A percentile compares a stretch with the other conserved stretches of the same genome.
Evolutionary conservation across 2,329 filamentous ascomycete species (phyloP).

Genomic region (Colletotrichum sp.): DNA sequence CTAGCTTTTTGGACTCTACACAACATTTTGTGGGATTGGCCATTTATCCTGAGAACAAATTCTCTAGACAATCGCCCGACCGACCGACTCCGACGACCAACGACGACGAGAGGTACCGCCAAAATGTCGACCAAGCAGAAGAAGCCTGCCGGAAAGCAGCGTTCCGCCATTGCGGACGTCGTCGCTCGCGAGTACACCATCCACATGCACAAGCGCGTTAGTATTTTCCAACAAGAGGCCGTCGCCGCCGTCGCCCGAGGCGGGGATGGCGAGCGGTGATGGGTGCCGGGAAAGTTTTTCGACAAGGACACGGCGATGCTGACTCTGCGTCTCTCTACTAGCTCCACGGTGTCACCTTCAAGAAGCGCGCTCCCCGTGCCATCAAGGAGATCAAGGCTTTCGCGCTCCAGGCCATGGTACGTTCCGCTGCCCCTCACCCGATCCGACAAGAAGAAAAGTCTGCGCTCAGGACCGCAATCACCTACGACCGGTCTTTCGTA

Average conservation of each 20-base stretch:
- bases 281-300: neutral
- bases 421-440: constrained; percentile 37
- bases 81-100: constrained; percentile 22
- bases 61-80: constrained; percentile 19
- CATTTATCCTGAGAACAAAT: constrained; percentile 11
- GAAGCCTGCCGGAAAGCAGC: constrained; percentile 71
- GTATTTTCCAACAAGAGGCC: constrained; percentile 9
- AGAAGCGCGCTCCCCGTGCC: constrained; percentile 97
- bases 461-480: neutral
- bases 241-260: constrained; percentile 23
- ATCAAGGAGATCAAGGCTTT: constrained; percentile 99
- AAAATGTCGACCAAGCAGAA: constrained; percentile 70
- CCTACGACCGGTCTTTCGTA: neutral
- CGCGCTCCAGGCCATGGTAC: constrained; percentile 94
- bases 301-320: constrained; percentile 28
- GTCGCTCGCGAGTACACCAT: constrained; percentile 99
- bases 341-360: constrained; percentile 98
- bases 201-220: constrained; percentile 92
- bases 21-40: constrained; percentile 18
- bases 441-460: neutral
- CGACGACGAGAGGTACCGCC: constrained; percentile 30
- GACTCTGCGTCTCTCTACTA: constrained; percentile 46
- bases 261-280: neutral
- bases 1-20: constrained; percentile 18
- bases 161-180: constrained; percentile 98